A percentile compares a stretch with the other conserved stretches of the same genome.
Conservation (phyloP, 1,284 basidiomycete species). For the Fomitopsis betulina region DNA sequence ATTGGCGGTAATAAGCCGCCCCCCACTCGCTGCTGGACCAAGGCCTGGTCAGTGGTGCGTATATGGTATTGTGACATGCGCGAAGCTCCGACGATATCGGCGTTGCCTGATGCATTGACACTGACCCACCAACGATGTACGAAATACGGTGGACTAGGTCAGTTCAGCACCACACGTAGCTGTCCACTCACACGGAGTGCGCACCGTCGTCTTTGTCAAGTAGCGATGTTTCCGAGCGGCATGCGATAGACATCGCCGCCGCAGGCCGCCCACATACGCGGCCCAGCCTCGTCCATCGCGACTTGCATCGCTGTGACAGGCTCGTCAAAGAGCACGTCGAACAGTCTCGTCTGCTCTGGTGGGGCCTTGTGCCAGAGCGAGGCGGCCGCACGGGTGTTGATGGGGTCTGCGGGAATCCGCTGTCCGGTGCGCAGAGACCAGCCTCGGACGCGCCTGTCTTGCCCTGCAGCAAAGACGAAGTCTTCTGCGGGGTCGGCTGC, state of each 20-base stretch:
- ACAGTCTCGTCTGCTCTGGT: neutral
- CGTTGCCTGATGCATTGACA: neutral
- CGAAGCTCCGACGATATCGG: neutral
- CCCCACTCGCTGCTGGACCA: neutral
- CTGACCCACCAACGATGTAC: neutral
- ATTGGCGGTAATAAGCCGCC: neutral
- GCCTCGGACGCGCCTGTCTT: conserved; percentile 54
- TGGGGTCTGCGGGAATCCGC: neutral
- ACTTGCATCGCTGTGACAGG: conserved; percentile 17
- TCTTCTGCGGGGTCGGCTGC: conserved; percentile 53
- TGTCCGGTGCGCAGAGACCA: conserved; percentile 61
- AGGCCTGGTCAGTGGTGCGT: neutral
- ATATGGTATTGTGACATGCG: neutral
- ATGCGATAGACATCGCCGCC: conserved; percentile 8
- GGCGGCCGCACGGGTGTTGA: conserved; percentile 1
- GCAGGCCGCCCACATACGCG: conserved; percentile 13
- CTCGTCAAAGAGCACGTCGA: conserved; percentile 1
- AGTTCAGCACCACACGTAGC: too few species aligned
- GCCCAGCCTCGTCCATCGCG: conserved; percentile 6
- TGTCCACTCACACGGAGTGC: neutral
- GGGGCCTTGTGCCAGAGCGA: neutral
- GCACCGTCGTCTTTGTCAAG: neutral
- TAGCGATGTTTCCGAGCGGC: neutral
- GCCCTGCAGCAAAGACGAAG: conserved; percentile 71
- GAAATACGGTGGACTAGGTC: neutral